phyloP scores from a whole-genome alignment of 352 stramenopile species.

The Peronospora destructor region DNA sequence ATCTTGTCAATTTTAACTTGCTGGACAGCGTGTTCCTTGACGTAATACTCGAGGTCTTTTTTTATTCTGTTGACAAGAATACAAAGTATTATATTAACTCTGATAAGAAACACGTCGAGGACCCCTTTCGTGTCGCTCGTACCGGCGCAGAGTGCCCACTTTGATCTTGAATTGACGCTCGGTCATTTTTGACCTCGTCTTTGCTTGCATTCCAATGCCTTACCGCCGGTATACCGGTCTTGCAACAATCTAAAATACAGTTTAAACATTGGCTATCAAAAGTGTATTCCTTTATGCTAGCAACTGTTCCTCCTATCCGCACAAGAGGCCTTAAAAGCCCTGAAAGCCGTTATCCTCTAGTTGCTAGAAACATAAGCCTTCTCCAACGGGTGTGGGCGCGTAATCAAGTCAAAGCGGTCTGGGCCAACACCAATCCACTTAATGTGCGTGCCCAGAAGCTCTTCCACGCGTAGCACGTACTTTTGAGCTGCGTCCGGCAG shows the following conservation, averaged over 20 bases:
- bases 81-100: background rate
- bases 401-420: slow-evolving; percentile 94
- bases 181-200: slow-evolving; percentile 28
- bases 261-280: too few relatives aligned
- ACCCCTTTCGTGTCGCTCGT: background rate
- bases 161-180: slow-evolving; percentile 81
- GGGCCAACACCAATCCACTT: slow-evolving; percentile 98
- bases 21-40: slow-evolving; percentile 59
- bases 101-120: too few relatives aligned
- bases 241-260: too few relatives aligned
- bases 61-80: slow-evolving; percentile 41
- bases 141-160: slow-evolving; percentile 63
- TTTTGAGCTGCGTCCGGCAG: slow-evolving; percentile 91
- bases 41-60: slow-evolving; percentile 81
- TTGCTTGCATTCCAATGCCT: too few relatives aligned
- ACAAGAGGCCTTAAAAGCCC: slow-evolving; percentile 5
- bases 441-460: slow-evolving; percentile 93
- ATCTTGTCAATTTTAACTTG: slow-evolving; percentile 55
- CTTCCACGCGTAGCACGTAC: slow-evolving; percentile 96
- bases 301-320: too few relatives aligned
- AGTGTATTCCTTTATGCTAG: too few relatives aligned
- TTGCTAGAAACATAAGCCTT: slow-evolving; percentile 39
- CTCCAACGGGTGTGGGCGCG: slow-evolving; percentile 64
- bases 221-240: background rate
- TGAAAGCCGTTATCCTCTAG: slow-evolving; percentile 13